Base-by-base conservation (phyloP, 768 basidiomycete species). In the Tricholoma saponaceum region DNA sequence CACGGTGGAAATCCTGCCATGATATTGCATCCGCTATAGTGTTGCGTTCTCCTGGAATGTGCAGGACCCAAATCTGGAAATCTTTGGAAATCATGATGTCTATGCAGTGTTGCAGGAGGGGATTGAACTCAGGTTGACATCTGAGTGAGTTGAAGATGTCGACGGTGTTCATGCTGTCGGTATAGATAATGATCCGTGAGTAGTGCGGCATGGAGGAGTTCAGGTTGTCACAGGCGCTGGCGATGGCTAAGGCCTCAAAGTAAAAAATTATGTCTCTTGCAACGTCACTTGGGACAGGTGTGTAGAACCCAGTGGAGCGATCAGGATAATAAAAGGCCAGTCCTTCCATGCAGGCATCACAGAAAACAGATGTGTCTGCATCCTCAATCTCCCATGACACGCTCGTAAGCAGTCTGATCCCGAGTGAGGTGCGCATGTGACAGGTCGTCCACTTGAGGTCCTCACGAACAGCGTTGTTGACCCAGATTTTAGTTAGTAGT, bases 401-500 rank as follows among this genome's bases (percentile, higher is more conserved):
- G 0, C 67, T 57, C 0, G 64, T 46, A 9, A 74, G 37, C 2
- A 72, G 28, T 4, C 44, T 62, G 6, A 74, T 52, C 0, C 72
- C 68, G 10, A 49, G 12, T 0, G 63, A 58, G 1, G 1, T 0
- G 0, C 30, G 5, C 1, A 76, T 22, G 46, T 70, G 69, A 8
- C 59, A 37, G 0, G 26, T 52, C 1, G 74, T 55, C 76, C 78
- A 80, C n/a, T n/a, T n/a, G n/a, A n/a, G n/a, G n/a, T n/a, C n/a
- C n/a, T n/a, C n/a, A n/a, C n/a, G 4, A 16, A 77, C 56, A 0
- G 43, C 52, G 0, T 32, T 26, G 47, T 71, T 76, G 50, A 74
- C 28, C 41, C 59, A 70, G 3, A 77, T 54, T 0, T 7, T 18
- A 0, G 50, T 18, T 5, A 60, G 49, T 0, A 28, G 10, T 49